These are phyloP conservation scores for Aeschynomene evenia DNA, from an alignment of 306 rosid species.

Conservation along the genomic window DNA sequence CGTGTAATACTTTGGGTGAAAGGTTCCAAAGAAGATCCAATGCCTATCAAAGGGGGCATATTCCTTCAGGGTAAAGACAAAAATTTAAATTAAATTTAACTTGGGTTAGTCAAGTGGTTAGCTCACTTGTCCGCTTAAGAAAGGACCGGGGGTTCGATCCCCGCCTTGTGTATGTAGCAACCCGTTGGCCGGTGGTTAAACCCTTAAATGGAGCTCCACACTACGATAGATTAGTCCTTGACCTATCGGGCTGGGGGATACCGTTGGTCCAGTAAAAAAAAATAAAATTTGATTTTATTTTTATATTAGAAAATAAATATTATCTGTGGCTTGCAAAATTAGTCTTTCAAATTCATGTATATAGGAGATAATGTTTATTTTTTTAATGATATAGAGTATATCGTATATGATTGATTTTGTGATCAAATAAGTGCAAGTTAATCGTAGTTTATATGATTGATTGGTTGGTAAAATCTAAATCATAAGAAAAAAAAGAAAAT, in stretches of 20 bases:
- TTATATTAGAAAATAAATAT: not conserved
- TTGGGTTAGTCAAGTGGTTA: no score
- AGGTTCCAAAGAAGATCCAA: slow-evolving; percentile 27
- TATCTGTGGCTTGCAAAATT: not conserved
- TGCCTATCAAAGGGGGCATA: slow-evolving; percentile 14
- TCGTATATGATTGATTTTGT: slow-evolving; percentile 16
- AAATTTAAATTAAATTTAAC: slow-evolving; percentile 25
- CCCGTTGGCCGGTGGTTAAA: no score
- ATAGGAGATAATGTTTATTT: not conserved
- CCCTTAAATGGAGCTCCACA: no score
- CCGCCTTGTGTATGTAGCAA: no score
- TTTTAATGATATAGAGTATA: slow-evolving; percentile 4
- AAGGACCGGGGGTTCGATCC: no score
- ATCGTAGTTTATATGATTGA: slow-evolving; percentile 17
- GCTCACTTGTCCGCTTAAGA: no score
- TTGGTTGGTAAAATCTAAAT: slow-evolving; percentile 15
- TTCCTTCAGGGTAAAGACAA: slow-evolving; percentile 22
- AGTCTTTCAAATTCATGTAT: slow-evolving; percentile 35
- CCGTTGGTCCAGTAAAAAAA: no score
- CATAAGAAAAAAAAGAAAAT: not conserved
- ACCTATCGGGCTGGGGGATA: no score
- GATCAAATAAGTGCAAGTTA: not conserved
- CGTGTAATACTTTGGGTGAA: not conserved
- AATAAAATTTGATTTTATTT: no score
- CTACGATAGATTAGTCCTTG: no score